A percentile compares a stretch with the other conserved stretches of the same genome.
Conservation (phyloP, 2,329 filamentous ascomycete genomes). For the Ceratocystis ficicola region DNA sequence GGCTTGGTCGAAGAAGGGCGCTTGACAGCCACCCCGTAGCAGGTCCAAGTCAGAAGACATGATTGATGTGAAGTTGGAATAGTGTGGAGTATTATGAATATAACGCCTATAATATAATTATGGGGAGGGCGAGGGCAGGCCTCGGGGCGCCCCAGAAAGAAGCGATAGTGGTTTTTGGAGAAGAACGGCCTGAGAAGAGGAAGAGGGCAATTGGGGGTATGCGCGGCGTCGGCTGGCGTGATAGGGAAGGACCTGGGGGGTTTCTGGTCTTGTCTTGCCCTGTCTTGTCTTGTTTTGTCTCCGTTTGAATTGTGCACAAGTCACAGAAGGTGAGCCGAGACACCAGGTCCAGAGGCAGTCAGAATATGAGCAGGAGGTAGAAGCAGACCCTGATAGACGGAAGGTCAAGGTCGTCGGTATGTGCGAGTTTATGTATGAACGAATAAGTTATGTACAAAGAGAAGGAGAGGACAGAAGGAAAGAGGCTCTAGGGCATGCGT, state of each 20-base stretch:
- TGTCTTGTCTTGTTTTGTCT: background rate
- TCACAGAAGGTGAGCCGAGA: background rate
- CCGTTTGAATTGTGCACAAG: background rate
- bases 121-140: background rate
- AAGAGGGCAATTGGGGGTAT: background rate
- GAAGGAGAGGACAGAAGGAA: background rate
- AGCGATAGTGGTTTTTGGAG: background rate
- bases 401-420: no score
- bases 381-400: no score
- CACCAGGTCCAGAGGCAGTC: background rate
- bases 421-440: no score
- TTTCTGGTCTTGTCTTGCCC: background rate
- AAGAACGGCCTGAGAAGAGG: no score
- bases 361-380: no score
- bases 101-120: background rate
- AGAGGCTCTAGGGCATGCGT: background rate
- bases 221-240: background rate
- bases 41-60: constrained; percentile 18
- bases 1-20: constrained; percentile 22
- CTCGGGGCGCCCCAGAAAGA: background rate
- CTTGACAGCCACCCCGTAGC: constrained; percentile 20
- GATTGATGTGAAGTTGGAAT: background rate
- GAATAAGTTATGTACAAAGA: background rate
- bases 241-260: background rate
- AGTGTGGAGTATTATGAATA: background rate